Evolutionary conservation across 192 early-diverging fungal species (phyloP).

Genomic region (Radiomyces spectabilis): DNA sequence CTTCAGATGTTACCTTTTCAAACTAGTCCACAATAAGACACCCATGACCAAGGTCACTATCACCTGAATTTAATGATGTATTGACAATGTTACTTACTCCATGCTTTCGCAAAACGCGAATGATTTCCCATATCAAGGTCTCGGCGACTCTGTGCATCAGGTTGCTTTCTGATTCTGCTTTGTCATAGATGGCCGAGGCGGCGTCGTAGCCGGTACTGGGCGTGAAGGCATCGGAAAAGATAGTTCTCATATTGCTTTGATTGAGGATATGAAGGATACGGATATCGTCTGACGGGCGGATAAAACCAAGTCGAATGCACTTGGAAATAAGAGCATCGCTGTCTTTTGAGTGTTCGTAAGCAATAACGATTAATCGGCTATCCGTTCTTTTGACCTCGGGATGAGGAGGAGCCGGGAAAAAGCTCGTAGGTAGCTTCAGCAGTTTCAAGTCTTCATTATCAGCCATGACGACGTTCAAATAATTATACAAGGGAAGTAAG

Average conservation of each 20-base stretch:
- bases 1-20: slow-evolving; percentile 7
- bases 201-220: background rate
- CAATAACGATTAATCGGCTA: slow-evolving; percentile 8
- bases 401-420: slow-evolving; percentile 9
- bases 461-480: too few species aligned
- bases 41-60: background rate
- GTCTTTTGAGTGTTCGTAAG: slow-evolving; percentile 15
- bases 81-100: slow-evolving; percentile 7
- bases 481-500: background rate
- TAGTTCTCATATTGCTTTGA: background rate
- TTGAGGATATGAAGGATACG: slow-evolving; percentile 12
- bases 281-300: slow-evolving; percentile 9
- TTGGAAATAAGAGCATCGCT: slow-evolving; percentile 16
- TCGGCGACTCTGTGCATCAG: background rate
- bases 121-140: slow-evolving; percentile 4
- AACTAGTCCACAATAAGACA: slow-evolving; percentile 8
- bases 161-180: background rate
- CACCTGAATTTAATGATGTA: background rate
- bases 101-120: slow-evolving; percentile 1
- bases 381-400: too few species aligned
- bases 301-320: slow-evolving; percentile 5
- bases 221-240: background rate
- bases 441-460: background rate
- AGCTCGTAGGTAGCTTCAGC: background rate
- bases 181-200: background rate